These are phyloP conservation scores for Phytophthora capsici DNA, from an alignment of 352 stramenopile species.

Conservation along the genomic window DNA sequence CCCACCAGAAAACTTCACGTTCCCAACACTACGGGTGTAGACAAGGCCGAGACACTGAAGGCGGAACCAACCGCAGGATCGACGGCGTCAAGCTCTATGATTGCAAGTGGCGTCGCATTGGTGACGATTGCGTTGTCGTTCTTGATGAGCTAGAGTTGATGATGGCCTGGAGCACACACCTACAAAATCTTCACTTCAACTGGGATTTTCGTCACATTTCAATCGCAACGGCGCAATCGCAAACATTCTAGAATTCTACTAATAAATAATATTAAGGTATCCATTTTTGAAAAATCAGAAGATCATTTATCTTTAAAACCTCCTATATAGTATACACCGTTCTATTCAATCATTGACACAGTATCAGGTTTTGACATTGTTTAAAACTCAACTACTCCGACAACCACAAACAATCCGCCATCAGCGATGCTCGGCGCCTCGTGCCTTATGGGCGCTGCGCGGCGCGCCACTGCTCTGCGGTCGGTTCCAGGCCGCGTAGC, in stretches of 20 bases:
- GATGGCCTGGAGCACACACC: too few species aligned
- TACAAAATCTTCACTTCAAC: constrained; percentile 1
- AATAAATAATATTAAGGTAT: background rate
- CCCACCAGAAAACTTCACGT: constrained; percentile 39
- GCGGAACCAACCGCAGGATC: constrained; percentile 4
- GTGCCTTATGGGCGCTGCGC: constrained; percentile 14
- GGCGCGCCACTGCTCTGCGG: background rate
- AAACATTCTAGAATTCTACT: constrained; percentile 1
- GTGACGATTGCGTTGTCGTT: constrained; percentile 23
- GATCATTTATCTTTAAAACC: too few species aligned
- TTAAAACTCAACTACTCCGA: background rate
- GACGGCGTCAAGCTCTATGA: constrained; percentile 10
- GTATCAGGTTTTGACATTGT: background rate
- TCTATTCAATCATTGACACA: background rate
- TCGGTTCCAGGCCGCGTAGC: background rate
- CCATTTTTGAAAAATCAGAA: background rate
- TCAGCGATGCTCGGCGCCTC: constrained; percentile 23
- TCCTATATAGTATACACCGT: background rate
- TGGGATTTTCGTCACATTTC: background rate
- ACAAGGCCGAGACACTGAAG: constrained; percentile 27
- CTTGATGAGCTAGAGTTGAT: constrained; percentile 20
- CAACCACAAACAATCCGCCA: constrained; percentile 20
- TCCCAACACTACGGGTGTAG: constrained; percentile 45
- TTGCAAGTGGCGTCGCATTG: constrained; percentile 7
- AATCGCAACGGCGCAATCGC: too few species aligned